Percentiles rank a stretch among this genome's conserved stretches.
These are phyloP conservation scores for Cicer pinnatifidum DNA, from an alignment of 306 rosid genomes.

Conservation along the genomic window DNA sequence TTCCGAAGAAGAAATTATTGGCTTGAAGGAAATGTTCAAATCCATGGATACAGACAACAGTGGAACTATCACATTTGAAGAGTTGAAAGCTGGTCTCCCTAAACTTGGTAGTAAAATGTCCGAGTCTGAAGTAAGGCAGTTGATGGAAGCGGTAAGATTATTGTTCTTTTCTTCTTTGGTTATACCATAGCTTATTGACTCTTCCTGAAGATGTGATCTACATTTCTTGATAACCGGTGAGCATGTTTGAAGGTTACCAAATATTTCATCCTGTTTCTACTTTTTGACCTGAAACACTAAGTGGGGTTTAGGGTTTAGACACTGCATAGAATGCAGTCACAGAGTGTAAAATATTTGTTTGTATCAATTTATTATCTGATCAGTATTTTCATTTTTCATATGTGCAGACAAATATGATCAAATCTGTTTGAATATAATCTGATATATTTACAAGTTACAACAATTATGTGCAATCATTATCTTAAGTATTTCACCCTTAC, in stretches of 20 bases:
- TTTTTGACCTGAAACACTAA: conserved; percentile 20
- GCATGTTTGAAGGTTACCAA: conserved; percentile 23
- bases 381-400: background rate
- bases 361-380: background rate
- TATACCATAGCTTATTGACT: conserved; percentile 15
- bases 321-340: conserved; percentile 13
- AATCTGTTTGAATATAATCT: conserved; percentile 21
- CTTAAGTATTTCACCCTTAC: no score
- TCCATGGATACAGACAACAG: conserved; percentile 98
- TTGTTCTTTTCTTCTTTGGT: conserved; percentile 29
- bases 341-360: background rate
- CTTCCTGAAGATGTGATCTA: conserved; percentile 18
- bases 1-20: conserved; percentile 97
- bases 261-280: conserved; percentile 1
- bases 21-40: conserved; percentile 97
- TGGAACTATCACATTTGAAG: conserved; percentile 94
- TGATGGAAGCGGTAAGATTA: conserved; percentile 90
- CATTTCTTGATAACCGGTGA: conserved; percentile 18
- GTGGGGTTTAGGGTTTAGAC: background rate
- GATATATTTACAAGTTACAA: background rate
- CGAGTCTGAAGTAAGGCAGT: conserved; percentile 91
- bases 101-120: conserved; percentile 90
- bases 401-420: background rate
- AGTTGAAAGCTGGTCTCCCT: conserved; percentile 94
- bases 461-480: no score